A percentile compares a stretch with the other conserved stretches of the same genome.
Evolutionary conservation across 345 rosid genomes (phyloP).

Genomic region (Psidium guajava): DNA sequence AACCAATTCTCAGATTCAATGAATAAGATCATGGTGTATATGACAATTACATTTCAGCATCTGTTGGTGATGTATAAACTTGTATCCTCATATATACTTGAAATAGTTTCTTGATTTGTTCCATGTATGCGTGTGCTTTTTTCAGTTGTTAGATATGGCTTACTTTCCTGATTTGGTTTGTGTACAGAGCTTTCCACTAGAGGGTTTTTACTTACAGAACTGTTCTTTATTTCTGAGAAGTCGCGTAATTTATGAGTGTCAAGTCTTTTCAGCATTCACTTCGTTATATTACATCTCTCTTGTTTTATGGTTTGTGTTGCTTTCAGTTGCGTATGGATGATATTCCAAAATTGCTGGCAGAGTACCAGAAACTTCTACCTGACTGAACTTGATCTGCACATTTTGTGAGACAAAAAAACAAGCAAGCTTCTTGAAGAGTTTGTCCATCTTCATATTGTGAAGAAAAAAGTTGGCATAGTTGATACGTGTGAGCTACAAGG

Average conservation of each 20-base stretch:
- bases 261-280: not conserved
- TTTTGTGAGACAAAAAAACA: not conserved
- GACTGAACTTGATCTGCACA: conserved; percentile 8
- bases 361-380: conserved; percentile 44
- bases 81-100: not conserved
- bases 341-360: conserved; percentile 65
- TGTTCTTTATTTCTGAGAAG: not conserved
- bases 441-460: not conserved
- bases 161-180: not conserved
- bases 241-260: not conserved
- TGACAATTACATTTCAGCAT: not conserved
- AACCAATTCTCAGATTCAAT: not conserved
- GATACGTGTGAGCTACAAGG: not conserved
- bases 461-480: not conserved
- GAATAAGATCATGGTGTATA: not conserved
- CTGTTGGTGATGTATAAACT: not conserved
- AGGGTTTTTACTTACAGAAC: not conserved
- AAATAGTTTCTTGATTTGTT: not conserved
- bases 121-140: not conserved
- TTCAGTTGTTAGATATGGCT: not conserved
- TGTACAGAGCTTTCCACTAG: not conserved
- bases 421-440: not conserved
- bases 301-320: not conserved
- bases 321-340: conserved; percentile 52
- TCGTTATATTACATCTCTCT: not conserved